phyloP scores from a whole-genome alignment of 345 rosid genomes.

The Nasturtium officinale region DNA sequence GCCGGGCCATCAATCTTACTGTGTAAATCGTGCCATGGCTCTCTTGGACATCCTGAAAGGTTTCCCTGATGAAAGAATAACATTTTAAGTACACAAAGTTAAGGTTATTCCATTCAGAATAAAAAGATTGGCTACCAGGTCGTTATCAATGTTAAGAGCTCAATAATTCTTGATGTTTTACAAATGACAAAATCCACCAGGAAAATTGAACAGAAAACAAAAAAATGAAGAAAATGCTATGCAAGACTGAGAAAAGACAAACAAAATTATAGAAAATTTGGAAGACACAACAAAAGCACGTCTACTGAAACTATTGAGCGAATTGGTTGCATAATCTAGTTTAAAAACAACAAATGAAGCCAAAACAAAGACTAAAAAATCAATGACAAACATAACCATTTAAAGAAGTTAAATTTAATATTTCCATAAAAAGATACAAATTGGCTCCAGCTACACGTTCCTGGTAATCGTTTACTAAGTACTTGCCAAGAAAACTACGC shows the following conservation, averaged over 20 bases:
- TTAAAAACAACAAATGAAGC: not conserved
- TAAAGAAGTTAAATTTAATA: not conserved
- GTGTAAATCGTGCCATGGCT: conserved; percentile 95
- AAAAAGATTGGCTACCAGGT: not conserved
- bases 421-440: not conserved
- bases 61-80: conserved; percentile 54
- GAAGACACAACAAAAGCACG: not conserved
- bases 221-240: no score
- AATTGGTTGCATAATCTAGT: not conserved
- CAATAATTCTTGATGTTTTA: conserved; percentile 10
- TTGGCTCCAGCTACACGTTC: not conserved
- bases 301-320: not conserved
- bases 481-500: conserved; percentile 11
- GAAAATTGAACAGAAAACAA: not conserved
- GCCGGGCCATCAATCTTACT: conserved; percentile 86
- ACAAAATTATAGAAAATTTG: not conserved
- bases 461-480: conserved; percentile 13
- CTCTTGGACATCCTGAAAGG: conserved; percentile 74
- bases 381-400: not conserved
- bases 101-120: not conserved
- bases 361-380: not conserved
- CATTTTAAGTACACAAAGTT: conserved; percentile 8
- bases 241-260: no score
- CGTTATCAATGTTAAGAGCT: conserved; percentile 3
- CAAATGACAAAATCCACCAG: not conserved